These are phyloP conservation scores for Mycosarcoma maydis DNA, from an alignment of 1,284 basidiomycete species.

Conservation along the genomic window DNA sequence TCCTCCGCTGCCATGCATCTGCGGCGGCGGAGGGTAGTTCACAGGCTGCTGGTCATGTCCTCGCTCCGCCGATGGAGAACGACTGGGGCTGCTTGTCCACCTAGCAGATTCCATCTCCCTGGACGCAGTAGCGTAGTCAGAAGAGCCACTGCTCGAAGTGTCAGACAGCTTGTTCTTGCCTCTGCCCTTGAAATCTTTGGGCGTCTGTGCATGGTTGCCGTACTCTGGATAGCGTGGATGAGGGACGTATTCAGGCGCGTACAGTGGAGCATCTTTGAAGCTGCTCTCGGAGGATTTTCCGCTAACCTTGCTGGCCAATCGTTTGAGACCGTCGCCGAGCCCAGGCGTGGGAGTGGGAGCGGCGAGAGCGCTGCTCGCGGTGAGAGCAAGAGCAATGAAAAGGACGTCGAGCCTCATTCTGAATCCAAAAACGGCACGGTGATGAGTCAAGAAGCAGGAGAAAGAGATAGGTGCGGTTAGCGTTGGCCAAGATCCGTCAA, in stretches of 20 bases:
- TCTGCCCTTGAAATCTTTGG: background rate
- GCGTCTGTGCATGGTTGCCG: background rate
- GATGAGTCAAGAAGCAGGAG: background rate
- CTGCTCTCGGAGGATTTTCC: background rate
- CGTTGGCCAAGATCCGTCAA: too few species aligned
- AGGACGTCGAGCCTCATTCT: slow-evolving; percentile 21
- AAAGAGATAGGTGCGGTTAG: background rate
- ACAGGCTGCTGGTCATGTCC: too few species aligned
- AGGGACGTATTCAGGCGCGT: background rate
- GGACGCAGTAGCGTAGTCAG: too few species aligned
- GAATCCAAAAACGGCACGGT: background rate
- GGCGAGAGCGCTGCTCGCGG: slow-evolving; percentile 4
- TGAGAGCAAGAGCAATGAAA: slow-evolving; percentile 15
- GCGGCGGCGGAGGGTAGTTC: too few species aligned
- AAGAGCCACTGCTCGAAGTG: too few species aligned
- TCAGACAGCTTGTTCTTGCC: background rate
- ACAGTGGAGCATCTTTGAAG: background rate
- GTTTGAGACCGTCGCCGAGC: too few species aligned
- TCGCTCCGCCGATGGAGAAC: too few species aligned
- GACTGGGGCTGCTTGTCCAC: too few species aligned
- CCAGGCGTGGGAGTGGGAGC: background rate
- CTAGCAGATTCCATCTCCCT: too few species aligned
- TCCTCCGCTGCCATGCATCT: too few species aligned
- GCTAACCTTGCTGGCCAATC: too few species aligned
- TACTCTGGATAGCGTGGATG: background rate